Conservation (phyloP, 305 asterid genomes). For the Lippia alba region DNA sequence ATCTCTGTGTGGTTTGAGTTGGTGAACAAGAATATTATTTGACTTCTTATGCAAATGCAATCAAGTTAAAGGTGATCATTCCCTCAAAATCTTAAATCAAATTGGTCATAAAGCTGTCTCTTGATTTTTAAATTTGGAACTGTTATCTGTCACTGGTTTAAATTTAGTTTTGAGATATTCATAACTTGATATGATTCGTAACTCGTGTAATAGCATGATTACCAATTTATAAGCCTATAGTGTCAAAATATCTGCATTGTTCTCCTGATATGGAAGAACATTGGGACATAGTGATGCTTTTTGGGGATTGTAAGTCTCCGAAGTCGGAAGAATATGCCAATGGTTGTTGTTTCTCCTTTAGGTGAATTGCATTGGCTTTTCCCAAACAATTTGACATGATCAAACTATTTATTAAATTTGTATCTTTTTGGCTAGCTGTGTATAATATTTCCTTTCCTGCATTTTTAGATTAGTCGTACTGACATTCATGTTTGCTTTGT, state of each 20-base stretch:
- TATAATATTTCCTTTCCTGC: not conserved
- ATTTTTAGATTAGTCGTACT: conserved; percentile 31
- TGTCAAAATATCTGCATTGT: not conserved
- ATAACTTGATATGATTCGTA: conserved; percentile 11
- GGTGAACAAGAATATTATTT: not conserved
- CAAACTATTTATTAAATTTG: not conserved
- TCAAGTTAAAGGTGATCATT: conserved; percentile 14
- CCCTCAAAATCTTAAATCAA: conserved; percentile 12
- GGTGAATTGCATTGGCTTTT: conserved; percentile 10
- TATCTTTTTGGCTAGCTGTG: not conserved
- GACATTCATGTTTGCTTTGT: conserved; percentile 40
- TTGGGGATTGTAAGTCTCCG: conserved; percentile 1
- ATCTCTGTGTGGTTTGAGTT: not conserved
- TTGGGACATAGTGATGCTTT: conserved; percentile 14
- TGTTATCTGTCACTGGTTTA: conserved; percentile 8
- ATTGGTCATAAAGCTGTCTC: not conserved
- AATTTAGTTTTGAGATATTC: conserved; percentile 7
- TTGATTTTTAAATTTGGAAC: conserved; percentile 9
- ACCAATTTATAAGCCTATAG: conserved; percentile 4
- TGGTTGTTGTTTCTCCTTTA: conserved; percentile 6
- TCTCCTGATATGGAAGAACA: conserved; percentile 7
- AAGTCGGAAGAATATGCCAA: not conserved
- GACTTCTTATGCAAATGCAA: not conserved
- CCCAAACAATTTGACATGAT: conserved; percentile 2
- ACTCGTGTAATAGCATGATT: not conserved